Evolutionary conservation across 179 eudicot species (phyloP).

Genomic region (Beta lomatogona): DNA sequence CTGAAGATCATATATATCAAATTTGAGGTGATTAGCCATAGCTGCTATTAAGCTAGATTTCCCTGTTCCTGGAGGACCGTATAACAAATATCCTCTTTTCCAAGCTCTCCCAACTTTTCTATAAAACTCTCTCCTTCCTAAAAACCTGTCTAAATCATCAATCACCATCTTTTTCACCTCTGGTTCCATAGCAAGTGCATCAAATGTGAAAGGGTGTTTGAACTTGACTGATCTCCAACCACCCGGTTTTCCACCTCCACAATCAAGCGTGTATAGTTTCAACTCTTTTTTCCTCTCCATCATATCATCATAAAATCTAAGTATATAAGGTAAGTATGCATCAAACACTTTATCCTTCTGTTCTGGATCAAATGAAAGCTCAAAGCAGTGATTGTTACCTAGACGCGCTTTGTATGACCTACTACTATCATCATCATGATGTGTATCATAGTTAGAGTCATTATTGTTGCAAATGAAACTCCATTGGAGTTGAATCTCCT

Average conservation of each 20-base stretch:
- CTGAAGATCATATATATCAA: constrained; percentile 49
- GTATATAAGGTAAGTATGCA: constrained; percentile 34
- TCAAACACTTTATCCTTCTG: constrained; percentile 35
- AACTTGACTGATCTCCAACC: constrained; percentile 34
- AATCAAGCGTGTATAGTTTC: constrained; percentile 34
- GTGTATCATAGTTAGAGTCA: background rate
- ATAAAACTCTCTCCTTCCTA: constrained; percentile 35
- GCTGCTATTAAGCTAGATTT: constrained; percentile 54
- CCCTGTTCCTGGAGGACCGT: constrained; percentile 55
- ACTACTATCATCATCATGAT: constrained; percentile 1
- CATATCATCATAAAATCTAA: constrained; percentile 31
- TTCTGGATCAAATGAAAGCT: constrained; percentile 40
- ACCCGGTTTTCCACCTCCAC: constrained; percentile 4
- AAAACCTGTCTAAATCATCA: constrained; percentile 42
- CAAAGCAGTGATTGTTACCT: constrained; percentile 26
- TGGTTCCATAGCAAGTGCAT: constrained; percentile 41
- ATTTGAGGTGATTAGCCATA: constrained; percentile 44
- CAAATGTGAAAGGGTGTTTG: constrained; percentile 42
- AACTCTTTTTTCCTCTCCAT: constrained; percentile 27
- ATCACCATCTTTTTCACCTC: constrained; percentile 25
- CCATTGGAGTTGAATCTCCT: constrained; percentile 51
- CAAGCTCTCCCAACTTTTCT: constrained; percentile 48
- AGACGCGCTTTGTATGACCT: constrained; percentile 10
- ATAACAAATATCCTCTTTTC: constrained; percentile 48
- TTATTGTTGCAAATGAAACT: constrained; percentile 29